A percentile compares a stretch with the other conserved stretches of the same genome.
These are phyloP conservation scores for Acacia pycnantha DNA, from an alignment of 331 rosid species.

Conservation along the genomic window DNA sequence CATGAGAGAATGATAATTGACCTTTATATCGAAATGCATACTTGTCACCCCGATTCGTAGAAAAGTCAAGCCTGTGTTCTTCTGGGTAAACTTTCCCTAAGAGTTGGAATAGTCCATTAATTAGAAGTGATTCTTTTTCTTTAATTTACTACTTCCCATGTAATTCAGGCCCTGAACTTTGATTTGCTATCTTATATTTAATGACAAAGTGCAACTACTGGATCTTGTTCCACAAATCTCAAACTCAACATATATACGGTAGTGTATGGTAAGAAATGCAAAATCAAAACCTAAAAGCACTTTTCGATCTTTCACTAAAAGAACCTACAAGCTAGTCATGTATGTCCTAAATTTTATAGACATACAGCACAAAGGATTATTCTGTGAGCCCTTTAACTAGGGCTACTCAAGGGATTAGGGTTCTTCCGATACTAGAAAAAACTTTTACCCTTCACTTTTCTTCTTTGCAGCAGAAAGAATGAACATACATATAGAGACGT, in stretches of 20 bases:
- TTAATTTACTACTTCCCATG: not conserved
- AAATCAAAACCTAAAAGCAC: not conserved
- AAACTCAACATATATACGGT: not conserved
- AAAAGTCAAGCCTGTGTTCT: constrained; percentile 16
- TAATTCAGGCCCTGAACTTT: constrained; percentile 16
- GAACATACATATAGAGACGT: not conserved
- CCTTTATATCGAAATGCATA: constrained; percentile 16
- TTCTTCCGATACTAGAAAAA: constrained; percentile 8
- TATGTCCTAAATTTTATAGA: constrained; percentile 21
- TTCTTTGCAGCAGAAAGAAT: not conserved
- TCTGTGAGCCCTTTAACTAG: constrained; percentile 27
- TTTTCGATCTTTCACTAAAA: constrained; percentile 21
- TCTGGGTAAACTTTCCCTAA: constrained; percentile 24
- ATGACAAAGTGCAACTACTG: constrained; percentile 42
- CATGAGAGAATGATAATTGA: constrained; percentile 17
- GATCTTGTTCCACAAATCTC: constrained; percentile 30
- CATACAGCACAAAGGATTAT: constrained; percentile 4
- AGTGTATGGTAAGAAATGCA: not conserved
- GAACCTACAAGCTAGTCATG: constrained; percentile 15
- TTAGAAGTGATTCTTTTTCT: constrained; percentile 12
- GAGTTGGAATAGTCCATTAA: constrained; percentile 22
- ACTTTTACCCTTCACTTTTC: constrained; percentile 16
- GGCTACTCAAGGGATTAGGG: constrained; percentile 48
- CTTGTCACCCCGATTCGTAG: constrained; percentile 17
- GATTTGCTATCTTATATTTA: constrained; percentile 34